These are phyloP conservation scores for Xylariaceae sp. DNA, from an alignment of 2,329 filamentous ascomycete species.

Conservation along the genomic window DNA sequence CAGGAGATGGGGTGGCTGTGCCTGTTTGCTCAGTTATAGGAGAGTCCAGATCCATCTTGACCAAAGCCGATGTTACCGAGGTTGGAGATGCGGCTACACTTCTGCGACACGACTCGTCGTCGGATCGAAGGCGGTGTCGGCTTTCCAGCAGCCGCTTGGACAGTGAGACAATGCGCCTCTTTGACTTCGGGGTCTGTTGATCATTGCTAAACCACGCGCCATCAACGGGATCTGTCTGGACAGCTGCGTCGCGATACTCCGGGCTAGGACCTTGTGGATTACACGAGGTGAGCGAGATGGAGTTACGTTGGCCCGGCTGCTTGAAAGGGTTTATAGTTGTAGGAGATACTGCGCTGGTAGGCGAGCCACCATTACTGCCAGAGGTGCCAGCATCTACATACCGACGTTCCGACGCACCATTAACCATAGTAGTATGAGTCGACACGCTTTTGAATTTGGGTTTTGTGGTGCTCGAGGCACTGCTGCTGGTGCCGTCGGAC, in stretches of 20 bases:
- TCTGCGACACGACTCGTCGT: slow-evolving; percentile 48
- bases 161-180: slow-evolving; percentile 59
- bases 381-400: slow-evolving; percentile 63
- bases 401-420: slow-evolving; percentile 47
- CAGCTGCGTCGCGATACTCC: slow-evolving; percentile 57
- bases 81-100: slow-evolving; percentile 37
- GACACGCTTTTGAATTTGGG: slow-evolving; percentile 44
- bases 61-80: slow-evolving; percentile 41
- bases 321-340: slow-evolving; percentile 41
- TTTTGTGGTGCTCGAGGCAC: slow-evolving; percentile 43
- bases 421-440: slow-evolving; percentile 30
- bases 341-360: slow-evolving; percentile 52
- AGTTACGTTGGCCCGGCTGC: slow-evolving; percentile 40
- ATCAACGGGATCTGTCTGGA: slow-evolving; percentile 63
- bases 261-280: slow-evolving; percentile 49
- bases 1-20: slow-evolving; percentile 14
- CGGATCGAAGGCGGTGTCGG: slow-evolving; percentile 51
- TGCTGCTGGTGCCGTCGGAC: slow-evolving; percentile 58
- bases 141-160: slow-evolving; percentile 60
- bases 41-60: slow-evolving; percentile 51
- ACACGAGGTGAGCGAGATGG: slow-evolving; percentile 44
- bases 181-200: slow-evolving; percentile 47
- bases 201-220: slow-evolving; percentile 59
- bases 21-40: slow-evolving; percentile 41
- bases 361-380: slow-evolving; percentile 61